These are phyloP conservation scores for Cynanchum wilfordii DNA, from an alignment of 257 asterid genomes.

Conservation along the genomic window DNA sequence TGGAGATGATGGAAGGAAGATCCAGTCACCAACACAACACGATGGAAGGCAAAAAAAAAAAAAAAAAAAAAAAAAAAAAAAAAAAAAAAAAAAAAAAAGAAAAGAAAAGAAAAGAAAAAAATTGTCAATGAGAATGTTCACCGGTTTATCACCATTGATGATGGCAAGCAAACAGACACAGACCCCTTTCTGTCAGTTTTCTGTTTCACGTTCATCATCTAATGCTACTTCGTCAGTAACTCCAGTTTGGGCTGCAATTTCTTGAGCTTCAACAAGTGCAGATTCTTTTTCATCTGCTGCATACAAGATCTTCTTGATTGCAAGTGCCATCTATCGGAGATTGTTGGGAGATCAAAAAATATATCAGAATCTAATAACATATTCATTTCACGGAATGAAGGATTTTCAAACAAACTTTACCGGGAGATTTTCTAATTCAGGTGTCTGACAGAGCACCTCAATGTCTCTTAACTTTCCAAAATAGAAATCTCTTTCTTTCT, in stretches of 20 bases:
- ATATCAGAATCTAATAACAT: neutral
- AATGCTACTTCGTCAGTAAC: constrained; percentile 26
- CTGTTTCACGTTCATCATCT: constrained; percentile 23
- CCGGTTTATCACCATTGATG: neutral
- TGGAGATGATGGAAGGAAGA: constrained; percentile 6
- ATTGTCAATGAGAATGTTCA: neutral
- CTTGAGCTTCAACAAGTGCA: constrained; percentile 73
- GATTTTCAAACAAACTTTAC: constrained; percentile 33
- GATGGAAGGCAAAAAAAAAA: neutral
- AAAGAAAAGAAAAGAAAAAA: neutral
- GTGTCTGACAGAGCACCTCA: constrained; percentile 75
- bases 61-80: neutral
- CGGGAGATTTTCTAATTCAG: constrained; percentile 51
- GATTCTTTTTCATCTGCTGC: constrained; percentile 72
- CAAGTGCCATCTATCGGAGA: constrained; percentile 53
- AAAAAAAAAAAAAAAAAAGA: too few relatives aligned
- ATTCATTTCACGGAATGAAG: neutral
- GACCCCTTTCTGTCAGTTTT: neutral
- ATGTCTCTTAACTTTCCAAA: constrained; percentile 74
- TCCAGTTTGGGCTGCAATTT: constrained; percentile 35
- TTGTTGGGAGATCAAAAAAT: neutral
- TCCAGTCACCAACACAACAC: neutral
- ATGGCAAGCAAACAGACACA: neutral
- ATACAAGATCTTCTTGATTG: constrained; percentile 68
- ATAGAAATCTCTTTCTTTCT: constrained; percentile 92